These are phyloP conservation scores for Endoconidiophora polonica DNA, from an alignment of 2,329 filamentous ascomycete species.

Conservation along the genomic window DNA sequence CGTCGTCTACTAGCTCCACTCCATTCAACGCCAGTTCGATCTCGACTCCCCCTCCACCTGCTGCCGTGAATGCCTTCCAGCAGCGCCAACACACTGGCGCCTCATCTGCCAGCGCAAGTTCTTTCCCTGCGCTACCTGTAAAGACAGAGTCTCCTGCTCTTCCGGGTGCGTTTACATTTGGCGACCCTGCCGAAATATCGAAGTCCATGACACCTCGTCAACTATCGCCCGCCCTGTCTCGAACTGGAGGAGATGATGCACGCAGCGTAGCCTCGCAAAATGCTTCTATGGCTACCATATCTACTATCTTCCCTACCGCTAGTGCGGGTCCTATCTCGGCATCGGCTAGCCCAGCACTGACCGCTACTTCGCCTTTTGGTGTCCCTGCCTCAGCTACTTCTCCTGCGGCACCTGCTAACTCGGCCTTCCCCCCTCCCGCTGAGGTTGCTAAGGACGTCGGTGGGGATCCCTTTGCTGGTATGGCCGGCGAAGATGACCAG, in stretches of 20 bases:
- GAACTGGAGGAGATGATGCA: slow-evolving; percentile 23
- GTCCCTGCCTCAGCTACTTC: slow-evolving; percentile 1
- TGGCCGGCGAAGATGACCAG: slow-evolving; percentile 34
- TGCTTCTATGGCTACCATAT: slow-evolving; percentile 20
- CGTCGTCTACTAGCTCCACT: background rate
- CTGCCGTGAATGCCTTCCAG: slow-evolving; percentile 19
- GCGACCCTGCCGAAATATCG: slow-evolving; percentile 48
- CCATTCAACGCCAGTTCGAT: slow-evolving; percentile 28
- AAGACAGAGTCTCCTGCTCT: slow-evolving; percentile 31
- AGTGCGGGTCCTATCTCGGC: slow-evolving; percentile 15
- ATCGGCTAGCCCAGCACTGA: slow-evolving; percentile 10
- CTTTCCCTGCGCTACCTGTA: background rate
- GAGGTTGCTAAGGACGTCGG: slow-evolving; percentile 1
- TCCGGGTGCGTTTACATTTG: slow-evolving; percentile 16
- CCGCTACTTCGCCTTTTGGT: slow-evolving; percentile 7
- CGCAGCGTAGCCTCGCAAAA: slow-evolving; percentile 10
- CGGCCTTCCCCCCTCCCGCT: slow-evolving; percentile 6
- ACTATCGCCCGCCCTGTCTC: slow-evolving; percentile 50
- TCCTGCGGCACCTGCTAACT: slow-evolving; percentile 2
- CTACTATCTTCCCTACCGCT: slow-evolving; percentile 18
- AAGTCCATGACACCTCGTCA: slow-evolving; percentile 47
- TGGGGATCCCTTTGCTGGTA: slow-evolving; percentile 4
- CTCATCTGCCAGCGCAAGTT: slow-evolving; percentile 24
- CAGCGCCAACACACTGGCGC: slow-evolving; percentile 37
- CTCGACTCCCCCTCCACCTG: slow-evolving; percentile 34